Conservation (phyloP, 1,139 yeast genomes). For the Chernovozyma sophiae-reginae region DNA sequence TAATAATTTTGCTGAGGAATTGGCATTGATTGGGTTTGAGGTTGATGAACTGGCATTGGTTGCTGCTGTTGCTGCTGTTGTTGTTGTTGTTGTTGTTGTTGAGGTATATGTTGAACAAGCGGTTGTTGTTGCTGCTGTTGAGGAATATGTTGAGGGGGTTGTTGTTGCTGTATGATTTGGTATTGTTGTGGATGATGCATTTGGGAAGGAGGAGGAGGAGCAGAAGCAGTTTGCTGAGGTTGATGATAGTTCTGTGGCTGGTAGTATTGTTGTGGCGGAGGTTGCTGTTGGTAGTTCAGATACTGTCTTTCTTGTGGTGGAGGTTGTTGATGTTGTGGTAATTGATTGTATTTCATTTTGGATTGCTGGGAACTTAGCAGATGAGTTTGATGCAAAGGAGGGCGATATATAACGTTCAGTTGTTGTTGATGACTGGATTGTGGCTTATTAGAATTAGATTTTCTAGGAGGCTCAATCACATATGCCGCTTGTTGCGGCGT, state of each 20-base stretch:
- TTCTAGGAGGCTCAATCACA: conserved; percentile 18
- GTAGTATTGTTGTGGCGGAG: conserved; percentile 13
- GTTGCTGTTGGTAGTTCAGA: conserved; percentile 13
- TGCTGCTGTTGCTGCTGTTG: conserved; percentile 11
- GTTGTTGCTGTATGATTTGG: conserved; percentile 8
- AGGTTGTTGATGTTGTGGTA: conserved; percentile 15
- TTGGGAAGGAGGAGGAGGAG: too few species aligned
- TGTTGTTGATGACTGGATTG: conserved; percentile 18
- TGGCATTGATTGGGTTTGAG: conserved; percentile 12
- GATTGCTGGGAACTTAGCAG: conserved; percentile 6
- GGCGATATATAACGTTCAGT: conserved; percentile 10
- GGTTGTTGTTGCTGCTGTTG: conserved; percentile 1
- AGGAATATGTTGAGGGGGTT: conserved; percentile 1
- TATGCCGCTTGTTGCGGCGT: conserved; percentile 47
- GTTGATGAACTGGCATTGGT: conserved; percentile 12
- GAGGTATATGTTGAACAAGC: neutral
- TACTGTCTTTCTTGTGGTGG: conserved; percentile 13
- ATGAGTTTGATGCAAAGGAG: conserved; percentile 11
- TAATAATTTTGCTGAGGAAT: conserved; percentile 13
- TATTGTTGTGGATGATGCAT: too few species aligned
- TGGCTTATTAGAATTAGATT: conserved; percentile 10
- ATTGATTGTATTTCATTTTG: conserved; percentile 8
- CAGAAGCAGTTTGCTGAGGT: conserved; percentile 8
- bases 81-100: neutral
- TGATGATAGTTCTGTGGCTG: conserved; percentile 10